These are phyloP conservation scores for Phytophthora cactorum DNA, from an alignment of 352 stramenopile genomes.

Conservation along the genomic window DNA sequence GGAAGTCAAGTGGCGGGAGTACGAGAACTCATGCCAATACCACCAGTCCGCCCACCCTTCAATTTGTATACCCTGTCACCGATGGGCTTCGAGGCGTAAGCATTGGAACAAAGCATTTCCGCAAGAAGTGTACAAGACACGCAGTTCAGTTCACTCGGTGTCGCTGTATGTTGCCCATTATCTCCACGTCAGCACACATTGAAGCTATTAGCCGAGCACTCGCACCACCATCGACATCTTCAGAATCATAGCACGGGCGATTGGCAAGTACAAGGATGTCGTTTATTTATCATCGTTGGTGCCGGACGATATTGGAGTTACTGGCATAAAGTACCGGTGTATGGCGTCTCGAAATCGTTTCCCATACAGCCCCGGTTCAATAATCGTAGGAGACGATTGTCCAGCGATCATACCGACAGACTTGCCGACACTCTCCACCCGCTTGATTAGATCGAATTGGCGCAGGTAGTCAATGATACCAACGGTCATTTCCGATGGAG, in stretches of 20 bases:
- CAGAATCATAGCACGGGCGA: constrained; percentile 1
- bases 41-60: constrained; percentile 1
- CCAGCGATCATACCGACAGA: constrained; percentile 98
- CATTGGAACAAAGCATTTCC: constrained; percentile 56
- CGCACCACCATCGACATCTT: constrained; percentile 19
- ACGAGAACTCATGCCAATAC: neutral
- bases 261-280: neutral
- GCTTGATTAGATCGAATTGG: constrained; percentile 99
- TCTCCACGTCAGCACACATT: constrained; percentile 59
- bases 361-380: constrained; percentile 97
- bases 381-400: constrained; percentile 97
- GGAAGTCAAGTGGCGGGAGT: neutral
- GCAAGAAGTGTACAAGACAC: constrained; percentile 67
- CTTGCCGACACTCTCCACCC: constrained; percentile 98
- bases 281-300: constrained; percentile 48
- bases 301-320: constrained; percentile 82
- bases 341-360: constrained; percentile 96
- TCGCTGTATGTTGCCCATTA: constrained; percentile 63
- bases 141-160: constrained; percentile 62
- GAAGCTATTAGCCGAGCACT: constrained; percentile 58
- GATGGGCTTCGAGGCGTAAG: constrained; percentile 59
- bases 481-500: constrained; percentile 89
- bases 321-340: constrained; percentile 97
- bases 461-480: constrained; percentile 99
- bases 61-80: constrained; percentile 50